phyloP scores from a whole-genome alignment of 305 asterid species.

The Coffea humblotiana region DNA sequence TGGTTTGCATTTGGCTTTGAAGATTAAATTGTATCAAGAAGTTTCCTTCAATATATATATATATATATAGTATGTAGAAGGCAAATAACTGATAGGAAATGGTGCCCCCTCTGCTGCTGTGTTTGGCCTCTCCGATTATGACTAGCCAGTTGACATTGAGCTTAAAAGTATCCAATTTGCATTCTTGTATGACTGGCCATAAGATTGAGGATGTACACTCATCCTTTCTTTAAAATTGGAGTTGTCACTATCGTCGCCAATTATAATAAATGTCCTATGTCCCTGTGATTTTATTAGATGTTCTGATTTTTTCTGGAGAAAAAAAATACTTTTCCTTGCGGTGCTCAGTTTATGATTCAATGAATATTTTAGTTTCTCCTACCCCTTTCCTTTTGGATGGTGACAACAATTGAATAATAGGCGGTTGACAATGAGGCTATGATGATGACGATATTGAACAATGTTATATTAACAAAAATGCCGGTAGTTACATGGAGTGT shows the following conservation, averaged over 20 bases:
- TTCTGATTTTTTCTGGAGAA: neutral
- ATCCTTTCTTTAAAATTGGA: neutral
- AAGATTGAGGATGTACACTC: slow-evolving; percentile 6
- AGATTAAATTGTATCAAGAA: too few species aligned
- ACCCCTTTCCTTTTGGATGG: neutral
- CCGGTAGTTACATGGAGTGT: slow-evolving; percentile 5
- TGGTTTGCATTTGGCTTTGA: neutral
- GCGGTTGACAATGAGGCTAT: slow-evolving; percentile 11
- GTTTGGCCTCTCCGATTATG: neutral
- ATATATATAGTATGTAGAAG: neutral
- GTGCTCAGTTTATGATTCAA: slow-evolving; percentile 2
- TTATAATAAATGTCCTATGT: neutral
- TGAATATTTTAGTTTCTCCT: neutral
- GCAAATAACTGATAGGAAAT: neutral
- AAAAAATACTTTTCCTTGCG: neutral
- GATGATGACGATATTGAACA: slow-evolving; percentile 11
- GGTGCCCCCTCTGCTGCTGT: neutral
- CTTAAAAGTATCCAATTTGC: neutral
- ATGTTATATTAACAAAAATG: slow-evolving; percentile 19
- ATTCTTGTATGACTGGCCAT: slow-evolving; percentile 3
- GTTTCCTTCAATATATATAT: too few species aligned
- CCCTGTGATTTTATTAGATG: neutral
- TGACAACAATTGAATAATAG: slow-evolving; percentile 13
- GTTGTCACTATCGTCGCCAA: slow-evolving; percentile 6
- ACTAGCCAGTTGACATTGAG: neutral